Percentiles rank a stretch among this genome's conserved stretches.
phyloP scores from a whole-genome alignment of 257 asterid species.

The Ilex aquifolium region DNA sequence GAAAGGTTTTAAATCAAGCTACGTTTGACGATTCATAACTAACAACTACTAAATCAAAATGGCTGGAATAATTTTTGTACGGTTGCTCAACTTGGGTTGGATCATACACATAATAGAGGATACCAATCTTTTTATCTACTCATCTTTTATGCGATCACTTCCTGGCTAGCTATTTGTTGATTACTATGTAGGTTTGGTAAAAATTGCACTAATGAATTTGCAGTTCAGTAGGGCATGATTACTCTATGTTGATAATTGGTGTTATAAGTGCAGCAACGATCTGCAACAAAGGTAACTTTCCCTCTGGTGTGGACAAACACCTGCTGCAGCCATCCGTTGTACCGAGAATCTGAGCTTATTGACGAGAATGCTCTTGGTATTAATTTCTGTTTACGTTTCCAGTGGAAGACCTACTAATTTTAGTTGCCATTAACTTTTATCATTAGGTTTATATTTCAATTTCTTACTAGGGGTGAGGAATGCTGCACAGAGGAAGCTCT shows the following conservation, averaged over 20 bases:
- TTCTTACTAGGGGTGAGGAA: slow-evolving; percentile 62
- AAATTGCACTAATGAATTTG: too few relatives aligned
- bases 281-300: slow-evolving; percentile 92
- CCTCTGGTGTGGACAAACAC: slow-evolving; percentile 98
- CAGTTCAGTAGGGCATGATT: too few relatives aligned
- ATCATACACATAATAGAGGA: too few relatives aligned
- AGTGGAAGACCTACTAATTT: not conserved
- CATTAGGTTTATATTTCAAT: slow-evolving; percentile 4
- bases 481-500: slow-evolving; percentile 95
- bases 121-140: too few relatives aligned
- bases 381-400: not conserved
- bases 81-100: too few relatives aligned
- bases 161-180: too few relatives aligned
- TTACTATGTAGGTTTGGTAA: too few relatives aligned
- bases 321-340: slow-evolving; percentile 98
- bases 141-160: too few relatives aligned
- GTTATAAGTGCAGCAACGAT: slow-evolving; percentile 64
- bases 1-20: too few relatives aligned
- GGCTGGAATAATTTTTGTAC: too few relatives aligned
- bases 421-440: not conserved
- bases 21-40: too few relatives aligned
- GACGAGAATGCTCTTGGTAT: slow-evolving; percentile 78
- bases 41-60: too few relatives aligned
- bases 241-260: not conserved
- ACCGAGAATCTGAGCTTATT: slow-evolving; percentile 82